A percentile compares a stretch with the other conserved stretches of the same genome.
Evolutionary conservation across 1,284 basidiomycete genomes (phyloP).

Genomic region (Ceratobasidium sp.): DNA sequence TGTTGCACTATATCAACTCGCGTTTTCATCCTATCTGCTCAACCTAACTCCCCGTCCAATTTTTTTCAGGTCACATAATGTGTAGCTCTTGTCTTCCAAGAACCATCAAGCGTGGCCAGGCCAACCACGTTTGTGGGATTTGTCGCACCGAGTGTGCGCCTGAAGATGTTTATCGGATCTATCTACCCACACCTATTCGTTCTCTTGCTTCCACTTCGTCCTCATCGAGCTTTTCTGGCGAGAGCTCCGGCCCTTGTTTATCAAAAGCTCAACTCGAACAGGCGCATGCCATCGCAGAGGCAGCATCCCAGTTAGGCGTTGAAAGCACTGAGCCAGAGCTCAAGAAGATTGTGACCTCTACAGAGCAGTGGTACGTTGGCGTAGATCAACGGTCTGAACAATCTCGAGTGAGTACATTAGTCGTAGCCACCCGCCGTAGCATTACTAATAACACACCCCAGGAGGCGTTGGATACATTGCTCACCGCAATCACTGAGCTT

Average conservation of each 20-base stretch:
- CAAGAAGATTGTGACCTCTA: conserved; percentile 29
- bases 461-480: conserved; percentile 15
- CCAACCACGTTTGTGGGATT: conserved; percentile 34
- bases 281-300: conserved; percentile 25
- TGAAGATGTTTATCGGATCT: conserved; percentile 24
- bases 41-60: neutral
- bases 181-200: conserved; percentile 7
- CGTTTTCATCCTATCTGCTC: neutral
- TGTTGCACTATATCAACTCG: neutral
- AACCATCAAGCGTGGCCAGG: conserved; percentile 18
- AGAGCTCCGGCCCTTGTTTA: conserved; percentile 4
- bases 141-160: conserved; percentile 36
- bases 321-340: conserved; percentile 15
- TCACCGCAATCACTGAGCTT: conserved; percentile 11
- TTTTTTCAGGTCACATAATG: conserved; percentile 30
- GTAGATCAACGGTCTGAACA: conserved; percentile 14
- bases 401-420: neutral
- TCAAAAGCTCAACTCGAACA: conserved; percentile 21
- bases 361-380: conserved; percentile 27
- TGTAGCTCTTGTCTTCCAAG: conserved; percentile 30
- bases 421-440: neutral
- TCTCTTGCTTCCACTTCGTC: conserved; percentile 2
- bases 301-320: conserved; percentile 17
- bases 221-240: neutral
- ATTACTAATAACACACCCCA: conserved; percentile 6